These are phyloP conservation scores for Trametes meyenii DNA, from an alignment of 768 basidiomycete genomes.

Conservation along the genomic window DNA sequence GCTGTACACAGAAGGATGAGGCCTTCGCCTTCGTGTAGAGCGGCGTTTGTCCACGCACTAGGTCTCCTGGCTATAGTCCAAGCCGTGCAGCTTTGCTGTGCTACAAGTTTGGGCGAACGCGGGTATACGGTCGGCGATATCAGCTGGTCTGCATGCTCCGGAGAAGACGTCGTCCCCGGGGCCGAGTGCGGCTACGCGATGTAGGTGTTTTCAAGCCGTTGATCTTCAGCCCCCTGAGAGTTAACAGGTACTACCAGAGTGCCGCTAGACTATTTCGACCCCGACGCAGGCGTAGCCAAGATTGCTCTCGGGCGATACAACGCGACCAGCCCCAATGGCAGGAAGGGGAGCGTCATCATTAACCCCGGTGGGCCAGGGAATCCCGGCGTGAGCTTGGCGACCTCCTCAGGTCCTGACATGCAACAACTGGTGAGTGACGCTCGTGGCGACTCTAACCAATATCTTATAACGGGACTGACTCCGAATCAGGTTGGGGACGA, in stretches of 20 bases:
- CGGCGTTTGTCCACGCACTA: no score
- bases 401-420: constrained; percentile 6
- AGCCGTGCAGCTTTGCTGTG: neutral
- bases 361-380: constrained; percentile 39
- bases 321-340: constrained; percentile 25
- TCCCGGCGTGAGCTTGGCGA: constrained; percentile 24
- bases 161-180: constrained; percentile 10
- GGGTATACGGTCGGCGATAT: constrained; percentile 14
- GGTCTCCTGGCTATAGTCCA: neutral
- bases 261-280: constrained; percentile 37
- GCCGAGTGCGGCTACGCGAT: constrained; percentile 30
- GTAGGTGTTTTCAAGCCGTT: no score
- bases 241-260: constrained; percentile 26
- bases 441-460: no score
- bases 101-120: neutral
- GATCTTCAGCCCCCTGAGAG: neutral
- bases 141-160: constrained; percentile 16
- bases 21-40: no score
- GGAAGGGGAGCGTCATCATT: constrained; percentile 36
- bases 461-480: neutral
- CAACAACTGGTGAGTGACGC: constrained; percentile 20
- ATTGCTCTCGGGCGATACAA: constrained; percentile 36
- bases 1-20: no score
- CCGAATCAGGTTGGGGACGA: constrained; percentile 28
- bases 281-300: constrained; percentile 31